phyloP scores from a whole-genome alignment of 1,284 basidiomycete species.

The Gymnopus androsaceus region DNA sequence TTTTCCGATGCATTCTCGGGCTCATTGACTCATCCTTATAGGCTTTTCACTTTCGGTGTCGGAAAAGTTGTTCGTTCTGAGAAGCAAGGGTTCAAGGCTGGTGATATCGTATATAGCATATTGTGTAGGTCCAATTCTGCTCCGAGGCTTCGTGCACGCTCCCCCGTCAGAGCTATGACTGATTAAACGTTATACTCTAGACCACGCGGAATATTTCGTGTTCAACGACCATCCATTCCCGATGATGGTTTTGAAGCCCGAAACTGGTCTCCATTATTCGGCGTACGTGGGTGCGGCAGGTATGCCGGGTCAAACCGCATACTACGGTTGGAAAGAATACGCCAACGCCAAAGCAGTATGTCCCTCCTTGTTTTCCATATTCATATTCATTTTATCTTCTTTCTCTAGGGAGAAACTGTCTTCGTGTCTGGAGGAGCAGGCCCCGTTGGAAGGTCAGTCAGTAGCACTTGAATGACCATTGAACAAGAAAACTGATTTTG shows the following conservation, averaged over 20 bases:
- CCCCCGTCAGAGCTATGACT: too few relatives aligned
- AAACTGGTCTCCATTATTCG: constrained; percentile 32
- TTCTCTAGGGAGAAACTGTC: constrained; percentile 52
- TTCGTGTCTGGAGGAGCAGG: too few relatives aligned
- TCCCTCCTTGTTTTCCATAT: not conserved
- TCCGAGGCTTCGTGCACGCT: too few relatives aligned
- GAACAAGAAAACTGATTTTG: not conserved
- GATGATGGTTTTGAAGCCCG: constrained; percentile 27
- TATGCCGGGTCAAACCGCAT: constrained; percentile 44
- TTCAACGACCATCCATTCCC: not conserved
- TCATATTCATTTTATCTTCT: not conserved
- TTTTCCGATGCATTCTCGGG: not conserved
- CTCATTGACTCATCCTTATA: constrained; percentile 17
- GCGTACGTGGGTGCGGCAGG: constrained; percentile 38
- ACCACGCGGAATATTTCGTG: constrained; percentile 29
- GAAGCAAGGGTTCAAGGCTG: constrained; percentile 24
- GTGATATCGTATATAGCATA: constrained; percentile 31
- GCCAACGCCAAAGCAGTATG: constrained; percentile 36
- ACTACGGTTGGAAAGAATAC: constrained; percentile 38
- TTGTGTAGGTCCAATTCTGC: constrained; percentile 22
- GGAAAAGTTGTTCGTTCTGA: constrained; percentile 35
- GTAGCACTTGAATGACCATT: too few relatives aligned
- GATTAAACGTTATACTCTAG: not conserved
- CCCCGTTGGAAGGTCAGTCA: constrained; percentile 36
- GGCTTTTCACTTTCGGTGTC: constrained; percentile 36